These are phyloP conservation scores for Paspalum notatum DNA, from an alignment of 176 grass and related monocot species.

Conservation along the genomic window DNA sequence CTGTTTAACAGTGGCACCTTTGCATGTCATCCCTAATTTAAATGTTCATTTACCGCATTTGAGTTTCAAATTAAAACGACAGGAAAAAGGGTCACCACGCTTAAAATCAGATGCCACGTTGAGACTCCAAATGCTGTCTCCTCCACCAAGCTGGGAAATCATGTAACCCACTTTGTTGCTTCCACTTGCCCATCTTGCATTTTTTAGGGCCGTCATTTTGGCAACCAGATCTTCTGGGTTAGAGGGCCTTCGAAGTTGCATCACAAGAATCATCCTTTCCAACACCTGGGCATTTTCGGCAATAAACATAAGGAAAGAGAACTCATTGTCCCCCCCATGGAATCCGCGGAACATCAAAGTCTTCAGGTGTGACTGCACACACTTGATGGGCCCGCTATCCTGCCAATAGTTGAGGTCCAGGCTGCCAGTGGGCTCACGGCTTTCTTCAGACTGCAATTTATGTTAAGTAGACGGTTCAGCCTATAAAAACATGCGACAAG, in stretches of 20 bases:
- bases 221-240: neutral
- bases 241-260: neutral
- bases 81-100: slow-evolving; percentile 20
- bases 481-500: no score
- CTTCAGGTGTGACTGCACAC: slow-evolving; percentile 10
- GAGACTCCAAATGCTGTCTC: neutral
- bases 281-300: neutral
- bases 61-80: neutral
- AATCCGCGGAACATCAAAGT: neutral
- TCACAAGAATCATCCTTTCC: neutral
- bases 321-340: neutral
- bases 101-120: neutral
- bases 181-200: slow-evolving; percentile 14
- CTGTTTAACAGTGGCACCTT: neutral
- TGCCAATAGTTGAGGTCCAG: neutral
- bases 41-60: neutral
- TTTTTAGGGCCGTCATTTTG: slow-evolving; percentile 2
- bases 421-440: no score
- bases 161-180: neutral
- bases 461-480: neutral
- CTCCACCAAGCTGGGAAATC: neutral
- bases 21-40: neutral
- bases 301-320: slow-evolving; percentile 5
- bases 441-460: neutral
- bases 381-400: neutral